phyloP scores from a whole-genome alignment of 805 yeast genomes.

The Saturnispora ahearnii region DNA sequence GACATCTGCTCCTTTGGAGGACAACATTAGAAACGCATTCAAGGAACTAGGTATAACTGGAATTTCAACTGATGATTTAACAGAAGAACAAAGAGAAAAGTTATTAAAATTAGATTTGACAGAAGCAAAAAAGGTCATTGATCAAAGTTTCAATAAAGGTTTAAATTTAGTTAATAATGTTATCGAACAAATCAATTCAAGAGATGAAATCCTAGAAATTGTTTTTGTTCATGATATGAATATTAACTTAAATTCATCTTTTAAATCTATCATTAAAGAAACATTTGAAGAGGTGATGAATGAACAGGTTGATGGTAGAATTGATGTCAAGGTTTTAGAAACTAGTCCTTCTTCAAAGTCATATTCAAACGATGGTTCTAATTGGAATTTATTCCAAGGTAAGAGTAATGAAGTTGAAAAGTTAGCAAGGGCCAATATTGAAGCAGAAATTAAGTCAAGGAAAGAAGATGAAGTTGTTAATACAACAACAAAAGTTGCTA shows the following conservation, averaged over 20 bases:
- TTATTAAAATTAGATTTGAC: conserved; percentile 21
- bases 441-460: conserved; percentile 50
- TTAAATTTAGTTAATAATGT: conserved; percentile 27
- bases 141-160: conserved; percentile 24
- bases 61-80: conserved; percentile 28
- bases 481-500: background rate
- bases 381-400: conserved; percentile 50
- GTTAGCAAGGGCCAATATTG: conserved; percentile 79
- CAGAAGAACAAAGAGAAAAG: conserved; percentile 23
- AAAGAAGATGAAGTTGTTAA: conserved; percentile 12
- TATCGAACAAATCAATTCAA: conserved; percentile 27
- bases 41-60: conserved; percentile 34
- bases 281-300: conserved; percentile 56
- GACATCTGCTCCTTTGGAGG: conserved; percentile 29
- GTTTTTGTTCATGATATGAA: conserved; percentile 61
- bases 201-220: conserved; percentile 49
- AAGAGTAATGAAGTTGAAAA: conserved; percentile 79
- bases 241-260: conserved; percentile 30
- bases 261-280: conserved; percentile 36
- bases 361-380: background rate
- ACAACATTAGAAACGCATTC: conserved; percentile 29
- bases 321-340: conserved; percentile 51
- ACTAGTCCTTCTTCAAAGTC: conserved; percentile 31
- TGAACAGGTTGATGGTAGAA: conserved; percentile 69
- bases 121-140: conserved; percentile 28